These are phyloP conservation scores for Starmera dryadoides DNA, from an alignment of 805 yeast species.

Conservation along the genomic window DNA sequence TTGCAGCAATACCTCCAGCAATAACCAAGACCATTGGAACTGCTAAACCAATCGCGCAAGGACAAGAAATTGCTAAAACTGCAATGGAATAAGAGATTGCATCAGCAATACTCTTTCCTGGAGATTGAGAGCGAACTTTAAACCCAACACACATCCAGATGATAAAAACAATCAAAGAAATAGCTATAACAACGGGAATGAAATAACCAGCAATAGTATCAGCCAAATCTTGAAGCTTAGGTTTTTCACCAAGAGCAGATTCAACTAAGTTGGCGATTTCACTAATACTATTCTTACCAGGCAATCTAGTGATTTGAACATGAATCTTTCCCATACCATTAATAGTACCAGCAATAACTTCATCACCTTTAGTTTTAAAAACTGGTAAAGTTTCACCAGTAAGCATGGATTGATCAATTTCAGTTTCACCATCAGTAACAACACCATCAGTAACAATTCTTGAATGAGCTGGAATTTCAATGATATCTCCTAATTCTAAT, in stretches of 20 bases:
- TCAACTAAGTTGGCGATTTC: slow-evolving; percentile 67
- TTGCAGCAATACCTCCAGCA: slow-evolving; percentile 13
- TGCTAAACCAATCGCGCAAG: slow-evolving; percentile 14
- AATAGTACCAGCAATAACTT: slow-evolving; percentile 33
- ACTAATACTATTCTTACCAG: slow-evolving; percentile 63
- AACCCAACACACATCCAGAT: not conserved
- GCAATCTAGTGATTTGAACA: slow-evolving; percentile 53
- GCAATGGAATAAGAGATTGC: not conserved
- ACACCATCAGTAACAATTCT: slow-evolving; percentile 21
- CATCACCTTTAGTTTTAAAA: not conserved
- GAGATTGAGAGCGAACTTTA: not conserved
- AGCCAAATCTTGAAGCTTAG: slow-evolving; percentile 69
- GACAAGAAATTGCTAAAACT: slow-evolving; percentile 6
- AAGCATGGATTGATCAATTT: slow-evolving; percentile 36
- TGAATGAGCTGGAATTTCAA: not conserved
- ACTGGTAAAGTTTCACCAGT: slow-evolving; percentile 31
- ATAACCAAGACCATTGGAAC: slow-evolving; percentile 10
- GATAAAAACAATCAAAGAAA: not conserved
- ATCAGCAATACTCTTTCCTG: not conserved
- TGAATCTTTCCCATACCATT: slow-evolving; percentile 58
- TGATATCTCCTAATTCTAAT: slow-evolving; percentile 1
- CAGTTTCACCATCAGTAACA: slow-evolving; percentile 32
- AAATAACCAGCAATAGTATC: slow-evolving; percentile 63
- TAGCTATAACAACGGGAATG: slow-evolving; percentile 44
- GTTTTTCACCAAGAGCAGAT: slow-evolving; percentile 66